Percentiles rank a stretch among this genome's conserved stretches.
These are phyloP conservation scores for Zygoascus ofunaensis DNA, from an alignment of 805 yeast genomes.

Conservation along the genomic window DNA sequence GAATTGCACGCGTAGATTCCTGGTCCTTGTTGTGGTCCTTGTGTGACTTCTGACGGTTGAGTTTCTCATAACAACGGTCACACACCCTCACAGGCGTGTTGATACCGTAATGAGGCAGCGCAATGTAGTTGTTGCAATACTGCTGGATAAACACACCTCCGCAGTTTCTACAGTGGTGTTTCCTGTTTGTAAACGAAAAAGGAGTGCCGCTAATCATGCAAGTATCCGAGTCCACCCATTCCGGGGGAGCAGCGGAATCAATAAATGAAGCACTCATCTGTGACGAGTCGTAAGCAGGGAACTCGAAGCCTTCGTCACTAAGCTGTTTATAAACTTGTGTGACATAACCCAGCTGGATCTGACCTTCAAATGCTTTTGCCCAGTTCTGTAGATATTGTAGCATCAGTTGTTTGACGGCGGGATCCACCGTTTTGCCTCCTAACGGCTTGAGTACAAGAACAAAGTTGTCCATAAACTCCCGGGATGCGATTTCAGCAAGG, in stretches of 20 bases:
- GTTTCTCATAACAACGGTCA: conserved; percentile 72
- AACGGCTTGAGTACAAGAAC: conserved; percentile 34
- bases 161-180: conserved; percentile 95
- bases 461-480: conserved; percentile 79
- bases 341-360: conserved; percentile 57
- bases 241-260: conserved; percentile 91
- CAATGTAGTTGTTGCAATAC: conserved; percentile 65
- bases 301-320: conserved; percentile 49
- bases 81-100: conserved; percentile 87
- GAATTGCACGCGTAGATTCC: not conserved
- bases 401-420: conserved; percentile 50
- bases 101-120: conserved; percentile 78
- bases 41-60: conserved; percentile 20
- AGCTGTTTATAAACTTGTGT: conserved; percentile 52
- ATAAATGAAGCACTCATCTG: conserved; percentile 44
- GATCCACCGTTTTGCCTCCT: conserved; percentile 31
- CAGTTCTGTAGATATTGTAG: conserved; percentile 65
- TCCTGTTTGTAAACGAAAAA: conserved; percentile 75
- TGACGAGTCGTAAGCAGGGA: conserved; percentile 62
- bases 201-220: conserved; percentile 87
- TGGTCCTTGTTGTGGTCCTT: not conserved
- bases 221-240: conserved; percentile 91
- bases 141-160: conserved; percentile 88
- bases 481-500: conserved; percentile 63
- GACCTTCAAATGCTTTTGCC: conserved; percentile 63